Base-by-base conservation (phyloP, 1,139 yeast species). In the Kurtzmaniella quercitrusa region DNA sequence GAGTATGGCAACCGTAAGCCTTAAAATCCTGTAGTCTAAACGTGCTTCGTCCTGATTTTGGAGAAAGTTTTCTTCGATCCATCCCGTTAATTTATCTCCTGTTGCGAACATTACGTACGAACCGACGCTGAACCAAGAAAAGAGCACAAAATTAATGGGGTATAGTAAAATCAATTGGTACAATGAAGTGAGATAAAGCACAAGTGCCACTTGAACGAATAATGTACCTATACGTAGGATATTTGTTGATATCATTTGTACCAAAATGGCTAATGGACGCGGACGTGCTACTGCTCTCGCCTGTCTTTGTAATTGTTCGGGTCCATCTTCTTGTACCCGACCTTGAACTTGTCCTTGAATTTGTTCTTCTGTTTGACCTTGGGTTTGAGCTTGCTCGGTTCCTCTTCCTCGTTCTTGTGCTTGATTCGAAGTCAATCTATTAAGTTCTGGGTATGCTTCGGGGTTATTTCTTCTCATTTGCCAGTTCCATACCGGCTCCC, bases 31-130 rank as follows among this genome's bases (percentile, higher is more conserved):
- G 11, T 34, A 38, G 20, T 43, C 42, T 14, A 45, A n/a, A 12
- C 45, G 36, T 30, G 33, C 26, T 16, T 36, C 23, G 5, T 14
- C 33, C 23, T 38, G 33, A 32, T 36, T 33, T 36, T 34, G 39
- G 19, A 42, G 20, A 14, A 43, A 38, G 30, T 39, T 33, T n/a
- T 26, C 36, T 34, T 46, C 53, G 20, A 56, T 44, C 36, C 46
- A 42, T 3, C 42, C 43, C 4, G 56, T 56, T 21, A 52, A 40
- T 32, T 47, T 38, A 16, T 49, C 48, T 2, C 57, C 58, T 2
- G 49, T 43, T 38, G 49, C 45, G 26, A 56, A 46, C 9, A 52
- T 16, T 2, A 50, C 15, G 38, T 54, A 56, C 2, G 50, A 3
- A 8, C 33, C 8, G 17, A 45, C 42, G 12, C 30, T 35, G 12